phyloP scores from a whole-genome alignment of 1,284 basidiomycete genomes.

The Inonotus hispidus region DNA sequence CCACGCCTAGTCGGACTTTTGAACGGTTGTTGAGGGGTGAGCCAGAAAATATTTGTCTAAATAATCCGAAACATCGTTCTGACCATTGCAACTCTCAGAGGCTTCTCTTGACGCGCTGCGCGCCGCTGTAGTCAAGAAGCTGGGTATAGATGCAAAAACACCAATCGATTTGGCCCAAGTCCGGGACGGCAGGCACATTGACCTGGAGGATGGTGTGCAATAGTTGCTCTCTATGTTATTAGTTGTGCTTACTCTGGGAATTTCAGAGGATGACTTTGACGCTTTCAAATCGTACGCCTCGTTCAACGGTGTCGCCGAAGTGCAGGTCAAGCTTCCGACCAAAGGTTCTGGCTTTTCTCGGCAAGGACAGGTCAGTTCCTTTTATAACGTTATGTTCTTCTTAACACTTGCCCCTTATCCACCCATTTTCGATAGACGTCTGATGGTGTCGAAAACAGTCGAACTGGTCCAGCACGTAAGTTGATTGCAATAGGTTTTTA shows the following conservation, averaged over 20 bases:
- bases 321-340: slow-evolving; percentile 32
- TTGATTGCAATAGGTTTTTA: no score
- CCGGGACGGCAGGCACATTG: slow-evolving; percentile 47
- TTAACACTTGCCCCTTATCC: not conserved
- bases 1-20: slow-evolving; percentile 44
- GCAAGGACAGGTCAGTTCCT: slow-evolving; percentile 7
- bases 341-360: not conserved
- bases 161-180: slow-evolving; percentile 50
- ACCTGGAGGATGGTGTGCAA: slow-evolving; percentile 64
- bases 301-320: slow-evolving; percentile 31
- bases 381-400: not conserved
- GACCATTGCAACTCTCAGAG: slow-evolving; percentile 35
- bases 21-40: slow-evolving; percentile 63
- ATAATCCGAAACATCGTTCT: not conserved
- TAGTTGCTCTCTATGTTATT: not conserved
- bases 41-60: not conserved
- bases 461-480: not conserved
- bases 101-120: slow-evolving; percentile 52
- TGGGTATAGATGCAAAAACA: slow-evolving; percentile 39
- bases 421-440: not conserved
- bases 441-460: not conserved
- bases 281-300: slow-evolving; percentile 51
- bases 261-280: slow-evolving; percentile 68
- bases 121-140: slow-evolving; percentile 52
- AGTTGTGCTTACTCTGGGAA: not conserved